Base-by-base conservation (phyloP, 768 basidiomycete species). In the Lyophyllum atratum region DNA sequence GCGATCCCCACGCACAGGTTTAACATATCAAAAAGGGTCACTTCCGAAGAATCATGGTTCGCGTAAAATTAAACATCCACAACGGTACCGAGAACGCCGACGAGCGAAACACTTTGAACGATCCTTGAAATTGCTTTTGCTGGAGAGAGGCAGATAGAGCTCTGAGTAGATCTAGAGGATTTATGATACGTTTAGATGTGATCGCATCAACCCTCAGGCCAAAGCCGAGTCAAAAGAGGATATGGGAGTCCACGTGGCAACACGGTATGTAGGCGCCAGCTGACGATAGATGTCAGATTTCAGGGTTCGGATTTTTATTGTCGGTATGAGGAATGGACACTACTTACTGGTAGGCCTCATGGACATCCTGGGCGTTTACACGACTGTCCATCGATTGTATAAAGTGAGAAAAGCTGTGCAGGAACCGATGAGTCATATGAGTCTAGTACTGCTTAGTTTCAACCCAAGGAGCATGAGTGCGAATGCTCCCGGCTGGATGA, bases 1-100 rank as follows among this genome's bases (percentile, higher is more conserved):
- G n/a, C 11, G 31, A 22, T 22, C 31, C 26, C 33, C 48, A 49
- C 33, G 55, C 55, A 60, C 48, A 60, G 51, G 17, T 39, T 47
- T 56, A 40, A 49, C 29, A 29, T 10, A 48, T 48, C 10, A 25
- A 25, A 45, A n/a, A 31, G 28, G 26, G n/a, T 17, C 10, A 48
- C n/a, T 29, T 48, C 25, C 28, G 26, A 48, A 28, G 25, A 25
- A 24, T 24, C 12, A 28, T 7, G 45, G 11, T 24, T 4, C 45
- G 24, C 2, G 28, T 6, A 47, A 28, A 26, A 4, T 31, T 17
- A n/a, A 26, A 19, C 5, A 19, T 11, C 24, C 4, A 17, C 2
- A 4, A 9, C 8, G 33, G 11, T 33, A n/a, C 50, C 50, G 50
- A 39, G 39, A 51, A 51, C 22, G n/a, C 50, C 50, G 50, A 42